Evolutionary conservation across 1,139 yeast species (phyloP).

Genomic region (Meyerozyma athensensis): DNA sequence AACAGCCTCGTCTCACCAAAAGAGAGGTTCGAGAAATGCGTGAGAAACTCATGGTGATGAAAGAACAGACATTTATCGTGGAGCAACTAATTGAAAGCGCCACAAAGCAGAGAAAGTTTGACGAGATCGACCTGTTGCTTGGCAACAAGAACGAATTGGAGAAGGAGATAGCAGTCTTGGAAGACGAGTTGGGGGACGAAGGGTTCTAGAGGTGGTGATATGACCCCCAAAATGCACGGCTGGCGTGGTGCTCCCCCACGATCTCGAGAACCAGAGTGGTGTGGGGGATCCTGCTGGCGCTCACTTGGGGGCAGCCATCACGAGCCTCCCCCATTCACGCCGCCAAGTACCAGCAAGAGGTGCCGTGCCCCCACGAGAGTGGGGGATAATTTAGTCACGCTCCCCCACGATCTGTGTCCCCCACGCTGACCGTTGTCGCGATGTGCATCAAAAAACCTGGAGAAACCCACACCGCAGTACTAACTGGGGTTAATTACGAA

Average conservation of each 20-base stretch:
- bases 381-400: too few relatives aligned
- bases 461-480: background rate
- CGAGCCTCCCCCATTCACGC: too few relatives aligned
- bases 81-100: constrained; percentile 57
- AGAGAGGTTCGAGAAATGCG: constrained; percentile 55
- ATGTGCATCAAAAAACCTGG: background rate
- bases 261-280: background rate
- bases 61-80: constrained; percentile 75
- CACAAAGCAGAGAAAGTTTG: constrained; percentile 67
- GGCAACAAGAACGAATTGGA: constrained; percentile 57
- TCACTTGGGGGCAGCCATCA: too few relatives aligned
- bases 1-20: constrained; percentile 32
- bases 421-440: too few relatives aligned
- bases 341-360: too few relatives aligned
- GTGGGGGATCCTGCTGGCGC: background rate
- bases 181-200: constrained; percentile 57
- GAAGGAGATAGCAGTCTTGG: constrained; percentile 46
- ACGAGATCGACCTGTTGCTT: constrained; percentile 63
- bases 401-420: too few relatives aligned
- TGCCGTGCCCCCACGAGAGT: too few relatives aligned
- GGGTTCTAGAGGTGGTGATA: constrained; percentile 35
- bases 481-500: constrained; percentile 1
- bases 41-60: constrained; percentile 79
- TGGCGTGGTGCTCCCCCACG: background rate
- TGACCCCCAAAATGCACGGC: background rate